Evolutionary conservation across 495 filamentous ascomycete species (phyloP).

Genomic region (Podospora bellae-mahoneyi): DNA sequence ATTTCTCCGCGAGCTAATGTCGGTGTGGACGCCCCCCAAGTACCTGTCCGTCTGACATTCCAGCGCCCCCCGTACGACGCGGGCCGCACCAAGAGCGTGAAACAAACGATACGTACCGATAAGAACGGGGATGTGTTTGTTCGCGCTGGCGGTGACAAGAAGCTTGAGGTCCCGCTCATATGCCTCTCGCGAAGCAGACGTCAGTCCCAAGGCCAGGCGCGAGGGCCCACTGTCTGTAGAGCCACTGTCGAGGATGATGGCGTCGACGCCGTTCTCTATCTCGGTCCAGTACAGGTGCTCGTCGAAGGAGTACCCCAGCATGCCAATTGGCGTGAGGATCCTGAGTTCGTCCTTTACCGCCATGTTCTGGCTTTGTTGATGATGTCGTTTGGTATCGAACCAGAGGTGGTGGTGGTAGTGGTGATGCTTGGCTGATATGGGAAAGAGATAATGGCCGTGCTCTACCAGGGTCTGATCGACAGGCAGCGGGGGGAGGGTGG

Average conservation of each 20-base stretch:
- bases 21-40: background rate
- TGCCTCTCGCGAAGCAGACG: conserved; percentile 32
- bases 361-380: background rate
- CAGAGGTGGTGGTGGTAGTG: too few relatives aligned
- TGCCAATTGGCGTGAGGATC: conserved; percentile 48
- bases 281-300: conserved; percentile 31
- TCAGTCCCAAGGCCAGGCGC: conserved; percentile 42
- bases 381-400: background rate
- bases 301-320: conserved; percentile 49
- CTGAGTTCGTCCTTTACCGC: conserved; percentile 13
- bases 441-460: background rate
- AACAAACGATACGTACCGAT: conserved; percentile 27
- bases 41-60: background rate
- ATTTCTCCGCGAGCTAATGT: background rate
- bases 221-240: conserved; percentile 49
- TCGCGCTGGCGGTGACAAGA: conserved; percentile 31
- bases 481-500: background rate
- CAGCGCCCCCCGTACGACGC: background rate
- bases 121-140: conserved; percentile 38
- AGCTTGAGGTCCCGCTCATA: conserved; percentile 44
- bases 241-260: conserved; percentile 49
- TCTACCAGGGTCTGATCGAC: background rate
- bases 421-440: conserved; percentile 5
- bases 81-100: background rate
- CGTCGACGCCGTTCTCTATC: conserved; percentile 32